These are phyloP conservation scores for Pseudocercospora vitis DNA, from an alignment of 2,329 filamentous ascomycete species.

Conservation along the genomic window DNA sequence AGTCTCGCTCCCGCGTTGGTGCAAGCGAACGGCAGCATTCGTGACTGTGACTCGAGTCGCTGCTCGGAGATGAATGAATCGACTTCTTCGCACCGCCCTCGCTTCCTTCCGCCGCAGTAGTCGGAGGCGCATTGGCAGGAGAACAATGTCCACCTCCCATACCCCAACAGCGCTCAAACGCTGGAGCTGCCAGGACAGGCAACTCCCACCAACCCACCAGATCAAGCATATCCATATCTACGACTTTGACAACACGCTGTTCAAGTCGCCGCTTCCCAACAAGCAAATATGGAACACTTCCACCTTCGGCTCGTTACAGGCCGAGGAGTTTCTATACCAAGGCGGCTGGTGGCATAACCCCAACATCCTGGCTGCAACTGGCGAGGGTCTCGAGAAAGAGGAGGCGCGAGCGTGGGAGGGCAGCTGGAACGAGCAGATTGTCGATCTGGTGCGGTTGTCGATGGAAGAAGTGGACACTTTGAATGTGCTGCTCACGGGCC, in stretches of 20 bases:
- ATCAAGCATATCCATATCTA: slow-evolving; percentile 87
- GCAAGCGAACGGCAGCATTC: not conserved
- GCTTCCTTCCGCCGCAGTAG: not conserved
- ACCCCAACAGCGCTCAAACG: slow-evolving; percentile 76
- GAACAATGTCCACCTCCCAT: slow-evolving; percentile 18
- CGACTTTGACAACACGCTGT: slow-evolving; percentile 97
- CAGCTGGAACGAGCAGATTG: slow-evolving; percentile 95
- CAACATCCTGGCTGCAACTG: slow-evolving; percentile 80
- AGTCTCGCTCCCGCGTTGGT: too few species aligned
- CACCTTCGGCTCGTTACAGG: slow-evolving; percentile 75
- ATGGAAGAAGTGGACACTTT: slow-evolving; percentile 82
- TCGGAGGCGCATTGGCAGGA: not conserved
- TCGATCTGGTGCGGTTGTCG: slow-evolving; percentile 73
- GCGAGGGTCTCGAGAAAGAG: slow-evolving; percentile 77
- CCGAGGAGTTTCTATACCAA: slow-evolving; percentile 73
- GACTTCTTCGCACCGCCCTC: not conserved
- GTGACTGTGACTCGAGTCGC: not conserved
- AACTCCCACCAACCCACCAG: slow-evolving; percentile 66
- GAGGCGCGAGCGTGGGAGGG: slow-evolving; percentile 82
- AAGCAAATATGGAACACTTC: slow-evolving; percentile 78
- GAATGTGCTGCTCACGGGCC: slow-evolving; percentile 82
- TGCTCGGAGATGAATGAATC: not conserved
- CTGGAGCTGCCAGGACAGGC: slow-evolving; percentile 77
- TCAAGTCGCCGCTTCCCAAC: slow-evolving; percentile 87
- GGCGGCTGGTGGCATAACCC: slow-evolving; percentile 87